These are phyloP conservation scores for Penicillium sp. DNA, from an alignment of 2,329 filamentous ascomycete species.

Conservation along the genomic window DNA sequence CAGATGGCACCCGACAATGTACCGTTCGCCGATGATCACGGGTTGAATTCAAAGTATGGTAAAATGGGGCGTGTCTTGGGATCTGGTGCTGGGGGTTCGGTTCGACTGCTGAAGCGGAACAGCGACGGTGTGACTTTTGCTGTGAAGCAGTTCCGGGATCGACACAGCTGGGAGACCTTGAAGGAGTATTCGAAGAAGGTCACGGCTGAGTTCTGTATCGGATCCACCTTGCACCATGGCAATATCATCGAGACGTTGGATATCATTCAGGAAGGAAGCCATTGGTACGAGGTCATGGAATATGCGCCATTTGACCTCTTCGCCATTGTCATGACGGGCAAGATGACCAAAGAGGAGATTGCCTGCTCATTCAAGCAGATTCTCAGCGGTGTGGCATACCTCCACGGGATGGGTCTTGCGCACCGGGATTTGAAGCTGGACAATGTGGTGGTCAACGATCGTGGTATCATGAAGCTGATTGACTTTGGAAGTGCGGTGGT, in stretches of 20 bases:
- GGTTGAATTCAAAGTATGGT: conserved; percentile 86
- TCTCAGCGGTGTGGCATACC: conserved; percentile 87
- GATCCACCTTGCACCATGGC: conserved; percentile 93
- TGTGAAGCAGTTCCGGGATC: conserved; percentile 92
- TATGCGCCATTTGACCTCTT: conserved; percentile 96
- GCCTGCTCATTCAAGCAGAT: conserved; percentile 93
- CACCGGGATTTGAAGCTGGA: conserved; percentile 96
- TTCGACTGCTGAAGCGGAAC: conserved; percentile 89
- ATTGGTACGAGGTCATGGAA: conserved; percentile 99
- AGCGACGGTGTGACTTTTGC: conserved; percentile 94
- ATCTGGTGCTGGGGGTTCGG: conserved; percentile 91
- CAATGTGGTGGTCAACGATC: conserved; percentile 95
- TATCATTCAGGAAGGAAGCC: conserved; percentile 89
- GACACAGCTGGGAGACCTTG: conserved; percentile 90
- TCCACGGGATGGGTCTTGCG: conserved; percentile 92
- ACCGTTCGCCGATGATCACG: conserved; percentile 93
- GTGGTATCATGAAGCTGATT: conserved; percentile 98
- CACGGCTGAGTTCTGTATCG: conserved; percentile 97
- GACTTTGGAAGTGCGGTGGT: conserved; percentile 98
- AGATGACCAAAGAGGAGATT: conserved; percentile 90
- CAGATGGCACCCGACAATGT: conserved; percentile 59
- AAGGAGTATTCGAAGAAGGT: conserved; percentile 98
- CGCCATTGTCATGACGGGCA: conserved; percentile 98
- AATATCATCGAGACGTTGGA: conserved; percentile 98
- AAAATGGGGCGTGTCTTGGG: conserved; percentile 94